Base-by-base conservation (phyloP, 305 asterid genomes). In the Galium porrigens region DNA sequence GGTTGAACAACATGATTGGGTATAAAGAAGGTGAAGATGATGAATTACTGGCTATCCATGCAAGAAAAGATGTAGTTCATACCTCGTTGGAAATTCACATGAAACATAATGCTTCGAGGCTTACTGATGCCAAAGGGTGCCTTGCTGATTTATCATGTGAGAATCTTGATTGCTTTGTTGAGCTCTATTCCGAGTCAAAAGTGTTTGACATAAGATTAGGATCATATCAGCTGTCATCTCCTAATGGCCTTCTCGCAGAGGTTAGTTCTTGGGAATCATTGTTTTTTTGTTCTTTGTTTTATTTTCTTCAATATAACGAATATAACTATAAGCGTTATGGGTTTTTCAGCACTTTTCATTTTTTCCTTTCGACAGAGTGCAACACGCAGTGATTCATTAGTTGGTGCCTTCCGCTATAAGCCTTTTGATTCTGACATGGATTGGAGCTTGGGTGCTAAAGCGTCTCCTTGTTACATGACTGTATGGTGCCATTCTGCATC, bases 81-180 rank as follows among this genome's bases (percentile, higher is more conserved):
- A 79, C 86, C 70, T 74, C 80, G 52, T 73, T 92, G 86, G 86
- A 86, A 84, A 85, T 92, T 83, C 91, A 80, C 75, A 89, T 92
- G 99, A 89, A 79, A 73, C 96, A 89, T 78, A 92, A 84, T 82
- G 99, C 99, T 41, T 86, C 99, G 42, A 89, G 85, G 84, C 91
- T 92, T 72, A 75, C 79, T 62, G 91, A 84, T 75, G 67, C 81
- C 63, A 72, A 77, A 75, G 84, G 76, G 73, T 89, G 85, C 77
- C 95, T 92, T 65, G 99, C 96, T 68, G 95, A 92, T 75, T 77
- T 92, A 74, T 92, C 99, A 64, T 89, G 95, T 70, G 95, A 92
- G 72, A 82, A 92, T 77, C 91, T 92, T 73, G 96, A 83, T 63
- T 85, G 96, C 73, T 84, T 51, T 77, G 76, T 89, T 66, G 85